Evolutionary conservation across 306 rosid genomes (phyloP), one percentile per base, ranked within the genome.

Genomic region (Styphnolobium japonicum): DNA sequence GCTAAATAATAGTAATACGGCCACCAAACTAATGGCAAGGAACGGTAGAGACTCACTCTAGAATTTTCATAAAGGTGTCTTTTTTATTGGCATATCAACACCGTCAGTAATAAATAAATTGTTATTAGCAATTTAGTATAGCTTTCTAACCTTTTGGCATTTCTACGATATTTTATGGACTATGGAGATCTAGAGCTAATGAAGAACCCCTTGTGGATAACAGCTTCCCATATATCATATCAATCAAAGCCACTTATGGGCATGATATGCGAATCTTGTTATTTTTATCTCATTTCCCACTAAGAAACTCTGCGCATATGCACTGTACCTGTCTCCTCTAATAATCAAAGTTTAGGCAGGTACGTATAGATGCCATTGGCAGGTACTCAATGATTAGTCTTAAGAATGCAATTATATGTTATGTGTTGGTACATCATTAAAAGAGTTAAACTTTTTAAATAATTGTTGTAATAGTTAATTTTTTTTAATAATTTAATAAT

Each of bases 161-260:
- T 48, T 10, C 25, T 21, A 12, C 0, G 0, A 7, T 23, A 16
- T 9, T 0, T n/a, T 16, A 3, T 49, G 7, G 51, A n/a, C n/a
- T 2, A 53, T 48, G 21, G 49, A 48, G 14, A 51, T 65, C 56
- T 51, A 9, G 31, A 31, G 52, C 34, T 12, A 33, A 14, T 16
- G 15, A 4, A 64, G 21, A 25, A 37, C n/a, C 16, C 3, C 29
- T 39, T 11, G 34, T 36, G 43, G 18, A 53, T 48, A 10, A 25
- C 49, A 40, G 29, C 15, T n/a, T 77, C 48, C 46, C 36, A 21
- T 16, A 21, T 16, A 29, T n/a, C 48, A 39, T 18, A 11, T 4
- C 21, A 73, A 23, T 80, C 29, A 53, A n/a, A 23, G 56, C 53
- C 73, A 71, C 57, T 57, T 73, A 31, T 73, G 39, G 40, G 42